These are phyloP conservation scores for Xylaria sp. DNA, from an alignment of 2,329 filamentous ascomycete species.

Conservation along the genomic window DNA sequence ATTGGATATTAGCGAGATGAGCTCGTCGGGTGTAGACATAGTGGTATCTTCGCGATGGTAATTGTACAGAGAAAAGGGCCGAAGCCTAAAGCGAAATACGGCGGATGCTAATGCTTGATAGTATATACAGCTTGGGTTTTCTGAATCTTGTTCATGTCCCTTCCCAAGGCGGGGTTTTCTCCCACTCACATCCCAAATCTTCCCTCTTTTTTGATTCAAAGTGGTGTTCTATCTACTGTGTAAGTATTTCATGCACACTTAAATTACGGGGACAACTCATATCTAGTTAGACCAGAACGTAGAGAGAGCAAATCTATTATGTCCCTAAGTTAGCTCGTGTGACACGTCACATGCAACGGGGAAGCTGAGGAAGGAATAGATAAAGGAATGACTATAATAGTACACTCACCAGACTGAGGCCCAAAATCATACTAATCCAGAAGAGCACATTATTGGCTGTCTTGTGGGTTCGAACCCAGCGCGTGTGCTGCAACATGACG, in stretches of 20 bases:
- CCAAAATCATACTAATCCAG: constrained; percentile 90
- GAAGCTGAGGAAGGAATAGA: not conserved
- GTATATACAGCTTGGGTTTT: constrained; percentile 7
- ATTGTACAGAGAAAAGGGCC: constrained; percentile 3
- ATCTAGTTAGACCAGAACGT: constrained; percentile 54
- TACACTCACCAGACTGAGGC: constrained; percentile 73
- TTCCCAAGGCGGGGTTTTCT: not conserved
- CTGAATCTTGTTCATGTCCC: not conserved
- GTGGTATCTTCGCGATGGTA: constrained; percentile 21
- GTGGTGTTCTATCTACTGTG: not conserved
- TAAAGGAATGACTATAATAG: not conserved
- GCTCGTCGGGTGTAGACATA: not conserved
- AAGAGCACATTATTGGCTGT: constrained; percentile 89
- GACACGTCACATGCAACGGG: constrained; percentile 3
- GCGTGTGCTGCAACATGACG: constrained; percentile 85
- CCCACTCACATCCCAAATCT: not conserved
- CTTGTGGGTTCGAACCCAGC: constrained; percentile 73
- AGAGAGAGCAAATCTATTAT: constrained; percentile 61
- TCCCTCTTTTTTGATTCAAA: not conserved
- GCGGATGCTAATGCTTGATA: not conserved
- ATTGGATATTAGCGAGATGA: not conserved
- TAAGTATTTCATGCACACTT: not conserved
- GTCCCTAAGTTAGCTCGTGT: constrained; percentile 26
- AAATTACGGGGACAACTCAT: not conserved
- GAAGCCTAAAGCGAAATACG: not conserved